phyloP scores from a whole-genome alignment of 306 rosid genomes.

The Sesbania bispinosa region DNA sequence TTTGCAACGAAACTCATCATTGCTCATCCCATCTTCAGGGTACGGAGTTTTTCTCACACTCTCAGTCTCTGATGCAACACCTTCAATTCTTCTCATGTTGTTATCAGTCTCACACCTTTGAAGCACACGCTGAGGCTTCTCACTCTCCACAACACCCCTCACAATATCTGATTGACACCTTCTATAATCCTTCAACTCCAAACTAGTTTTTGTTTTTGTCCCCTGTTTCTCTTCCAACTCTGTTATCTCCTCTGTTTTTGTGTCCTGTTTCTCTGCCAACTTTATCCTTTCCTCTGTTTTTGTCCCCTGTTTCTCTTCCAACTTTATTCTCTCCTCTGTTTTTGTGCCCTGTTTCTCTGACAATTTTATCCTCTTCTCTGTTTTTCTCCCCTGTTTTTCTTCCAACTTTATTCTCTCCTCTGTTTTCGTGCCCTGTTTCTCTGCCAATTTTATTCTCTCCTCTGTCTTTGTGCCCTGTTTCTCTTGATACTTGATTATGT shows the following conservation, averaged over 20 bases:
- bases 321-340: too few species aligned
- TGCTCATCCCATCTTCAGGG: conserved; percentile 70
- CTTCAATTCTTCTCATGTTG: background rate
- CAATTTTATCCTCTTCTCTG: too few species aligned
- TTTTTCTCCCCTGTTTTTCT: too few species aligned
- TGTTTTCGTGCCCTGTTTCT: too few species aligned
- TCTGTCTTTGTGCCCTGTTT: too few species aligned
- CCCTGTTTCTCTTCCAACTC: background rate
- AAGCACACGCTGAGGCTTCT: conserved; percentile 26
- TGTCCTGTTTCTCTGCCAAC: too few species aligned
- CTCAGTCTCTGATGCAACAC: conserved; percentile 7
- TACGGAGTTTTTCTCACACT: background rate
- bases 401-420: too few species aligned
- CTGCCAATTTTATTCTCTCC: too few species aligned
- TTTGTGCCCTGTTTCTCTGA: too few species aligned
- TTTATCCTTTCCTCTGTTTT: too few species aligned
- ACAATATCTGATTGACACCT: conserved; percentile 52
- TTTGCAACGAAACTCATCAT: conserved; percentile 64
- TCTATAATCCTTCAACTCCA: conserved; percentile 30
- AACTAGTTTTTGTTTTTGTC: background rate
- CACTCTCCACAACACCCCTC: background rate
- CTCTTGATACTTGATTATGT: background rate
- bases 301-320: too few species aligned
- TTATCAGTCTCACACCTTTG: conserved; percentile 55
- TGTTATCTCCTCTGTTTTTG: background rate